Conservation (phyloP, 176 grass and related monocot species). For the Ensete ventricosum region DNA sequence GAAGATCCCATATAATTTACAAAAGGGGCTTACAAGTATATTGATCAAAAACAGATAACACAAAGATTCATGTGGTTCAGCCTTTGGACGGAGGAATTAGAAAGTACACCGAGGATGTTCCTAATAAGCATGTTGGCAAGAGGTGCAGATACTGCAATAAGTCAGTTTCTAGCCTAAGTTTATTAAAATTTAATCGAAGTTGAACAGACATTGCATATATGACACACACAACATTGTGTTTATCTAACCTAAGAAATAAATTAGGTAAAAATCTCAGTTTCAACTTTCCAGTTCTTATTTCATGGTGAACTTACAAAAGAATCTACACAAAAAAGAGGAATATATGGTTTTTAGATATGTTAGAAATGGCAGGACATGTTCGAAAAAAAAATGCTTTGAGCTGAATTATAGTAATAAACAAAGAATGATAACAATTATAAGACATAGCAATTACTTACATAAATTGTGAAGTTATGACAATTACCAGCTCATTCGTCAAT, state of each 20-base stretch:
- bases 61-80: not conserved
- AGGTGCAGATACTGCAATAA: not conserved
- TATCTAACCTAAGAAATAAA: too few species aligned
- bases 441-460: not conserved
- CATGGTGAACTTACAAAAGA: too few species aligned
- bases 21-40: too few species aligned
- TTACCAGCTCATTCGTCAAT: slow-evolving; percentile 79
- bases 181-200: too few species aligned
- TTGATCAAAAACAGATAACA: not conserved
- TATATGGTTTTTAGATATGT: not conserved
- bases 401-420: not conserved
- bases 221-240: too few species aligned
- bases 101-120: not conserved
- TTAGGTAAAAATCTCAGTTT: too few species aligned
- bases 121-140: not conserved
- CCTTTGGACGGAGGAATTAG: not conserved
- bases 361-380: not conserved
- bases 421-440: not conserved
- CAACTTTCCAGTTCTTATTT: too few species aligned
- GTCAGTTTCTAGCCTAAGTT: not conserved
- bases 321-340: too few species aligned
- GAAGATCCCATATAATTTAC: too few species aligned
- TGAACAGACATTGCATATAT: too few species aligned
- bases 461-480: not conserved
- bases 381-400: not conserved